phyloP scores from a whole-genome alignment of 257 asterid genomes.

The Solanum etuberosum region DNA sequence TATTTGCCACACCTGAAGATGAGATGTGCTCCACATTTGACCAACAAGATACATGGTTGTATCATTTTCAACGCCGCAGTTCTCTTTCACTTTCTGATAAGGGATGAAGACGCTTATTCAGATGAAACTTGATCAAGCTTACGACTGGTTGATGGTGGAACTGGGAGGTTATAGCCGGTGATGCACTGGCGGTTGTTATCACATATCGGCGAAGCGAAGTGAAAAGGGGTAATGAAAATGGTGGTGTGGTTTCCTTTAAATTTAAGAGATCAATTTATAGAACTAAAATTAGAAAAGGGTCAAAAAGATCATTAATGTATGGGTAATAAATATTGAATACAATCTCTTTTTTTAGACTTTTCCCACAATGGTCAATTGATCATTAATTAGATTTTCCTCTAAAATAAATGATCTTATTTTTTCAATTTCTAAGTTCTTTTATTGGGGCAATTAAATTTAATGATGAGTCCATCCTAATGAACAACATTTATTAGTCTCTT shows the following conservation, averaged over 20 bases:
- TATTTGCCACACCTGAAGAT: too few relatives aligned
- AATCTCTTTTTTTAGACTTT: too few relatives aligned
- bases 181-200: background rate
- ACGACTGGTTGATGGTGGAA: background rate
- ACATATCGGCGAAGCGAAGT: background rate
- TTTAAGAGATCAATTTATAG: background rate
- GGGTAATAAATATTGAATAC: too few relatives aligned
- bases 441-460: background rate
- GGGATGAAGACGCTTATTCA: too few relatives aligned
- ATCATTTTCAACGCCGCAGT: background rate
- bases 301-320: background rate
- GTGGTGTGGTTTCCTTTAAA: background rate
- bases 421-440: background rate
- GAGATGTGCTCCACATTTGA: too few relatives aligned
- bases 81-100: background rate
- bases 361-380: background rate
- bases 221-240: too few relatives aligned
- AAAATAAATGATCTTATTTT: background rate
- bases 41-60: too few relatives aligned
- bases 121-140: background rate
- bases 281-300: background rate
- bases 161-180: background rate
- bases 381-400: too few relatives aligned
- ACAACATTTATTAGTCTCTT: too few relatives aligned
- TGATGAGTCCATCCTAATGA: too few relatives aligned